phyloP scores from a whole-genome alignment of 2,329 filamentous ascomycete genomes.

The Exserohilum turcica region DNA sequence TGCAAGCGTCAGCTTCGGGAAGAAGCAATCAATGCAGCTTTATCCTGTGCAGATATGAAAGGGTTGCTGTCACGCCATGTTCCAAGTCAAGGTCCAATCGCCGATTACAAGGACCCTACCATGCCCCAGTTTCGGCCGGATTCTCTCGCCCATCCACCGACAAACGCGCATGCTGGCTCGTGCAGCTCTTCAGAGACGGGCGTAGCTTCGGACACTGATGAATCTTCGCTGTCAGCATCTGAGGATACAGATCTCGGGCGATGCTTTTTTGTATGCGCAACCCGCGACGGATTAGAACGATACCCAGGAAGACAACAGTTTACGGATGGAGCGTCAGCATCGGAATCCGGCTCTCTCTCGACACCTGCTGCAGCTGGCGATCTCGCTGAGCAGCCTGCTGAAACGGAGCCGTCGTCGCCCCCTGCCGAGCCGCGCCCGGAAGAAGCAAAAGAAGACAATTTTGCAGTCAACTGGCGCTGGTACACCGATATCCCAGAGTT shows the following conservation, averaged over 20 bases:
- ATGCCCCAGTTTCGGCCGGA: constrained; percentile 73
- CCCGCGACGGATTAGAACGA: constrained; percentile 6
- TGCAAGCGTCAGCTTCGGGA: constrained; percentile 26
- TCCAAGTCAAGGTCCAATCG: not conserved
- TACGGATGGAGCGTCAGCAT: not conserved
- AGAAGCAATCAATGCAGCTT: constrained; percentile 26
- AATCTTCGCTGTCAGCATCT: not conserved
- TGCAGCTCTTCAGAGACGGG: not conserved
- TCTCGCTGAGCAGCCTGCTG: not conserved
- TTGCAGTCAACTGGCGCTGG: constrained; percentile 7
- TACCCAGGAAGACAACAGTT: not conserved
- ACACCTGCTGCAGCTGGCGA: not conserved
- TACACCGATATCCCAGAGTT: constrained; percentile 25
- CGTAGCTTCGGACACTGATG: constrained; percentile 8
- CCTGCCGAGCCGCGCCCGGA: not conserved
- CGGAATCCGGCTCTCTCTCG: not conserved
- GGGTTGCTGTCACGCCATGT: constrained; percentile 23
- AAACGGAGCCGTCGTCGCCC: not conserved
- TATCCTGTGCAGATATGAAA: constrained; percentile 15
- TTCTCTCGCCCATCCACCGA: constrained; percentile 26
- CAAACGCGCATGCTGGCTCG: not conserved
- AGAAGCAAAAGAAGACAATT: not conserved
- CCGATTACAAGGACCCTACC: constrained; percentile 60
- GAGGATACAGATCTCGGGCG: not conserved
- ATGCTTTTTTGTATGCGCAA: constrained; percentile 3